Evolutionary conservation across 2,329 filamentous ascomycete genomes (phyloP).

Genomic region (Talaromyces sp.): DNA sequence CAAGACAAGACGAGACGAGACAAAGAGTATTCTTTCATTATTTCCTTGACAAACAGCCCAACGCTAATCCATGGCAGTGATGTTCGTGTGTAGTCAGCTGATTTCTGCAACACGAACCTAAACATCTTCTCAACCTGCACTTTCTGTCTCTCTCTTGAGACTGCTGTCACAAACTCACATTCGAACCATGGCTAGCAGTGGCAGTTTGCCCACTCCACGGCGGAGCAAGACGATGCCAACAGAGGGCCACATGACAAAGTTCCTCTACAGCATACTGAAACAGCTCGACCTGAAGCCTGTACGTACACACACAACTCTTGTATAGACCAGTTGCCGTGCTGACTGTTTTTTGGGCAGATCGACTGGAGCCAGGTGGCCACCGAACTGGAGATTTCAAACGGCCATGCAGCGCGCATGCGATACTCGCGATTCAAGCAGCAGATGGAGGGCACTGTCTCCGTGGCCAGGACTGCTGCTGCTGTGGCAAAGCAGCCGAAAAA

Average conservation of each 20-base stretch:
- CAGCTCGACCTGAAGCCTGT: slow-evolving; percentile 51
- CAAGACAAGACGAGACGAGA: too few species aligned
- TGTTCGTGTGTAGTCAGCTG: too few species aligned
- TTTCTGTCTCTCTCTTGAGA: background rate
- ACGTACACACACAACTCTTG: slow-evolving; percentile 14
- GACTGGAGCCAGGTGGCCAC: slow-evolving; percentile 50
- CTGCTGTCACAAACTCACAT: background rate
- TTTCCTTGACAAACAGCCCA: too few species aligned
- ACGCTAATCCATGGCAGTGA: too few species aligned
- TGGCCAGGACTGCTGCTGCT: slow-evolving; percentile 11
- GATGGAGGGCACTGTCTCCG: slow-evolving; percentile 41
- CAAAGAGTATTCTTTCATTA: too few species aligned
- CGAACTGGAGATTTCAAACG: slow-evolving; percentile 49
- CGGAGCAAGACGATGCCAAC: slow-evolving; percentile 41
- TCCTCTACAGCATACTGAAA: slow-evolving; percentile 52
- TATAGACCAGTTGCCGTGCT: background rate
- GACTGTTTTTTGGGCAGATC: slow-evolving; percentile 31
- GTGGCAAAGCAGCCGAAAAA: slow-evolving; percentile 22
- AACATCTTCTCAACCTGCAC: too few species aligned
- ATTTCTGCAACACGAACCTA: too few species aligned
- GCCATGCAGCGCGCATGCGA: slow-evolving; percentile 54
- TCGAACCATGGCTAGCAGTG: background rate
- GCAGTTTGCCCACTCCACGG: slow-evolving; percentile 28
- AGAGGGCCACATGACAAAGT: slow-evolving; percentile 46
- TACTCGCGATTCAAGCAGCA: slow-evolving; percentile 51